Conservation (phyloP, 805 yeast genomes). For the Saccharomycopsis sp. region DNA sequence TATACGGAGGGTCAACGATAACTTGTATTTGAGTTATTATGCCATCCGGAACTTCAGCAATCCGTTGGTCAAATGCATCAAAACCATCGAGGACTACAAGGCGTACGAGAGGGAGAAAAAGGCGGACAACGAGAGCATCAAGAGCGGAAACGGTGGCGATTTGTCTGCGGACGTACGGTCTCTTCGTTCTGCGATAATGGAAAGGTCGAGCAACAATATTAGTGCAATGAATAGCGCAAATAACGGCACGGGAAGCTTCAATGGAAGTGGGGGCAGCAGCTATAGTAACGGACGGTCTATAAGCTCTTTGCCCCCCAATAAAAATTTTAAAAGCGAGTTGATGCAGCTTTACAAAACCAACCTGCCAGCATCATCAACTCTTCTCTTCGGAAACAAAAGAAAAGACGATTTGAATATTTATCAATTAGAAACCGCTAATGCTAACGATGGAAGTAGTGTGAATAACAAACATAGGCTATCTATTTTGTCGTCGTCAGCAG, state of each 20-base stretch:
- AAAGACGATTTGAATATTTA: not conserved
- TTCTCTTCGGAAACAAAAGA: not conserved
- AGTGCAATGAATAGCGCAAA: not conserved
- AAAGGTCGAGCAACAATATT: not conserved
- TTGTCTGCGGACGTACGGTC: not conserved
- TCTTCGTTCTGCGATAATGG: not conserved
- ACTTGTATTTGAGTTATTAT: conserved; percentile 17
- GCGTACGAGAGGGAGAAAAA: not conserved
- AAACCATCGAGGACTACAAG: conserved; percentile 6
- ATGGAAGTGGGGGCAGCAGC: not conserved
- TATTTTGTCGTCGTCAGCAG: not conserved
- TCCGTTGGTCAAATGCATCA: conserved; percentile 14
- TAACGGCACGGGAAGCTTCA: not conserved
- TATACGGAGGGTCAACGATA: conserved; percentile 18
- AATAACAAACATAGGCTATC: not conserved
- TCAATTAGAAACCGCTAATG: not conserved
- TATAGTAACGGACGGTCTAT: not conserved
- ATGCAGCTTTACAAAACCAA: not conserved
- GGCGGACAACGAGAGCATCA: not conserved
- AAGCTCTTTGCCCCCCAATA: not conserved
- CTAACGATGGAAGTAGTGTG: not conserved
- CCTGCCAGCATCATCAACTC: not conserved
- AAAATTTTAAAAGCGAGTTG: not conserved
- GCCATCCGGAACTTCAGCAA: conserved; percentile 16
- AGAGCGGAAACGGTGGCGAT: not conserved